These are phyloP conservation scores for Salvia sclarea DNA, from an alignment of 305 asterid species.

Conservation along the genomic window DNA sequence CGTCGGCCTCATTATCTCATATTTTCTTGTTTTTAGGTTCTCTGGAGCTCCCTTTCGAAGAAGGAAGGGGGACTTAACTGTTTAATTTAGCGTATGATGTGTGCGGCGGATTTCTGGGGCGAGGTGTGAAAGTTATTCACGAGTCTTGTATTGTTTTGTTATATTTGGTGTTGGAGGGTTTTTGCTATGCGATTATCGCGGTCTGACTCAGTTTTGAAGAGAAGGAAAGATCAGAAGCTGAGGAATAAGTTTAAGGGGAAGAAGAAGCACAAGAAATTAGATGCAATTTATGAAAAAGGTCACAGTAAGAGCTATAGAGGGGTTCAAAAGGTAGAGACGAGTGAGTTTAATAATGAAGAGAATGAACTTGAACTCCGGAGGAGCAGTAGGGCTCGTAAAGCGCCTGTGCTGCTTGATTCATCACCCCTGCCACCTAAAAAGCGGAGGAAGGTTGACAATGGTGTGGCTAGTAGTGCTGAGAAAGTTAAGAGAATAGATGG, in stretches of 20 bases:
- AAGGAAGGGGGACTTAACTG: constrained; percentile 4
- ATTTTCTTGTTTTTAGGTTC: constrained; percentile 18
- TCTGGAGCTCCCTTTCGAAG: constrained; percentile 18
- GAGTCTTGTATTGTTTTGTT: not conserved
- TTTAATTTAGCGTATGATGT: constrained; percentile 22
- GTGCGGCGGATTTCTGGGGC: constrained; percentile 27
- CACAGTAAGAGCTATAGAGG: constrained; percentile 57
- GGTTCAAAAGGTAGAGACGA: constrained; percentile 40
- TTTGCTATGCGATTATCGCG: constrained; percentile 71
- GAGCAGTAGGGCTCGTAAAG: constrained; percentile 80
- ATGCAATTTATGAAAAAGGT: constrained; percentile 74
- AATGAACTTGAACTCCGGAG: constrained; percentile 64
- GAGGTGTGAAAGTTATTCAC: constrained; percentile 22
- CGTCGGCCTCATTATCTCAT: constrained; percentile 36
- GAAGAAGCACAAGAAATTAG: constrained; percentile 82
- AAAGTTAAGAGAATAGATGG: constrained; percentile 42
- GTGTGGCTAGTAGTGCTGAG: constrained; percentile 35
- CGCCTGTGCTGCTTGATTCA: constrained; percentile 87
- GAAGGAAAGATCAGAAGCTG: constrained; percentile 51
- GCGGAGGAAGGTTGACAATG: constrained; percentile 54
- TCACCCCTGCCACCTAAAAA: constrained; percentile 82
- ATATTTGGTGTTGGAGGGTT: constrained; percentile 27
- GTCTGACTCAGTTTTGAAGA: constrained; percentile 50
- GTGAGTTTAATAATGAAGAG: constrained; percentile 43
- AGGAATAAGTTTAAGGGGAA: constrained; percentile 60